These are phyloP conservation scores for Trichoderma cornu-damae DNA, from an alignment of 2,329 filamentous ascomycete genomes.

Conservation along the genomic window DNA sequence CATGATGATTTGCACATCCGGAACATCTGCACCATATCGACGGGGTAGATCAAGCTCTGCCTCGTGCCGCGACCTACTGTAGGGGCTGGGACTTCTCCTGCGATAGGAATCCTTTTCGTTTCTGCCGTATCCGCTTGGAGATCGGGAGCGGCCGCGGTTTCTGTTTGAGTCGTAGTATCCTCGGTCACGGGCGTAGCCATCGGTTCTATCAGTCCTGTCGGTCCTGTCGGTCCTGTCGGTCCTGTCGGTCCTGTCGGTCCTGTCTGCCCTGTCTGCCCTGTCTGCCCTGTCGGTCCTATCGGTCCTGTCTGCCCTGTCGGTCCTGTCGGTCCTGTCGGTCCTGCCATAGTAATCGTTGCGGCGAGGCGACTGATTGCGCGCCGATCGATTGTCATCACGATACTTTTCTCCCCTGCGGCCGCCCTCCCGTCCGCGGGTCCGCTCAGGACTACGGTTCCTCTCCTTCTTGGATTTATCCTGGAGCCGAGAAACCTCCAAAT, in stretches of 20 bases:
- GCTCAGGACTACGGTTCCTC: slow-evolving; percentile 57
- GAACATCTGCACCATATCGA: slow-evolving; percentile 68
- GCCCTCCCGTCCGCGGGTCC: slow-evolving; percentile 39
- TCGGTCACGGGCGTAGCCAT: slow-evolving; percentile 48
- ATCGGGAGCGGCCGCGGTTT: slow-evolving; percentile 61
- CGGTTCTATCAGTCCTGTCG: slow-evolving; percentile 41
- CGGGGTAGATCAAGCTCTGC: slow-evolving; percentile 66
- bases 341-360: slow-evolving; percentile 49
- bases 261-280: slow-evolving; percentile 47
- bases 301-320: slow-evolving; percentile 44
- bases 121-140: slow-evolving; percentile 46
- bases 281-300: slow-evolving; percentile 43
- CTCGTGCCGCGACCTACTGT: slow-evolving; percentile 44
- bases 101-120: slow-evolving; percentile 52
- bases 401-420: slow-evolving; percentile 43
- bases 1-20: slow-evolving; percentile 84
- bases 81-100: slow-evolving; percentile 66
- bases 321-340: slow-evolving; percentile 37
- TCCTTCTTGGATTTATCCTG: slow-evolving; percentile 70
- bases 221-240: slow-evolving; percentile 44
- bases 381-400: slow-evolving; percentile 61
- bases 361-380: slow-evolving; percentile 54
- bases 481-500: slow-evolving; percentile 83
- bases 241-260: slow-evolving; percentile 41
- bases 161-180: slow-evolving; percentile 38